Conservation (phyloP, 495 filamentous ascomycete genomes). For the Aspergillus funiculosus region DNA sequence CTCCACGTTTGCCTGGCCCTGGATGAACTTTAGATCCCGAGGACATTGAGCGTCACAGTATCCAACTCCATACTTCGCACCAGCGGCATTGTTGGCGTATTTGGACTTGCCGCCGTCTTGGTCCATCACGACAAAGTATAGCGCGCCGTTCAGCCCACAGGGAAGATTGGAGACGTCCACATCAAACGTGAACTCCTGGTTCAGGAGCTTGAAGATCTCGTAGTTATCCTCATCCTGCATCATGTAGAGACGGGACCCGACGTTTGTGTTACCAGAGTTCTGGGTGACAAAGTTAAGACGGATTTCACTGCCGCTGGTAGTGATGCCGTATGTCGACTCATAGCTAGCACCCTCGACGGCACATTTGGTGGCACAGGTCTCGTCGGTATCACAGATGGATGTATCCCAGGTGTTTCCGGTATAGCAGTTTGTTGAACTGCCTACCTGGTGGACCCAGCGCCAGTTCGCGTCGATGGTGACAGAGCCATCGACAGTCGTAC, state of each 20-base stretch:
- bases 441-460: slow-evolving; percentile 52
- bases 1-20: slow-evolving; percentile 54
- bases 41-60: slow-evolving; percentile 71
- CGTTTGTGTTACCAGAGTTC: slow-evolving; percentile 40
- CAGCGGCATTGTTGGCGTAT: slow-evolving; percentile 53
- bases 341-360: slow-evolving; percentile 59
- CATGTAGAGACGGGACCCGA: slow-evolving; percentile 54
- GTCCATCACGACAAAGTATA: slow-evolving; percentile 62
- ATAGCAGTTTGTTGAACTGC: slow-evolving; percentile 58
- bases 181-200: slow-evolving; percentile 61
- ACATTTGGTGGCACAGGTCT: slow-evolving; percentile 52
- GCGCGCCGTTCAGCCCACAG: slow-evolving; percentile 64
- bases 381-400: slow-evolving; percentile 47
- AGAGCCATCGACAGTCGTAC: slow-evolving; percentile 45
- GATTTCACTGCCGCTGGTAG: slow-evolving; percentile 43
- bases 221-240: slow-evolving; percentile 49
- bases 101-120: slow-evolving; percentile 48
- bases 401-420: slow-evolving; percentile 53
- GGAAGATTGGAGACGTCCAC: slow-evolving; percentile 58
- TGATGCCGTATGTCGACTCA: slow-evolving; percentile 47
- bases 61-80: slow-evolving; percentile 62
- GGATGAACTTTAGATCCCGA: slow-evolving; percentile 57
- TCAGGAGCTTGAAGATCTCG: slow-evolving; percentile 49
- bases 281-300: slow-evolving; percentile 50
- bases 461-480: slow-evolving; percentile 65